Evolutionary conservation across 2,329 filamentous ascomycete species (phyloP), one percentile per base, ranked within the genome.

Genomic region (Alternaria hordeiaustralica): DNA sequence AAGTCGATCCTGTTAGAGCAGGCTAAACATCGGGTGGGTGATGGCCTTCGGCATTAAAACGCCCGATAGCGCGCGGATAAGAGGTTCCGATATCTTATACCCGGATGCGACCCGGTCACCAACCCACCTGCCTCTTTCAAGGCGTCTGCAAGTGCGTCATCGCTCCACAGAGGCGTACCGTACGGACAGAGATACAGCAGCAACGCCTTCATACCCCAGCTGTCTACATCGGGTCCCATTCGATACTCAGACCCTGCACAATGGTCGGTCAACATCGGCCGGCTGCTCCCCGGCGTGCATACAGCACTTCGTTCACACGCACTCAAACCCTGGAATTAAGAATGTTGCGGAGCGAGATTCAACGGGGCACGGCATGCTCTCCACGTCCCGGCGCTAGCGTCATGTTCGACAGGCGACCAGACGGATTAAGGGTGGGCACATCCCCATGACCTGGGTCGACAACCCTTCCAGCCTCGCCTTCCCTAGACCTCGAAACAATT

Each of bases 301-400:
- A 33, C 28, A 55, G 7, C 26, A 46, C 36, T 44, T 18, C 43
- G 21, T 33, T 55, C 26, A 18, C 18, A 46, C 26, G 15, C 47
- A 7, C n/a, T n/a, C 51, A 45, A 13, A 30, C n/a, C 18, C 57
- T 60, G 41, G 41, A 21, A 20, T 44, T 55, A 44, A 60, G 26
- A 15, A 41, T 20, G 28, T 26, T 41, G 55, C 9, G 54, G 58
- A 55, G 28, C 28, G 25, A 23, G 51, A 57, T 43, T 6, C 26
- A 43, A 26, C 25, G 51, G 25, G 26, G 30, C 25, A 49, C 45
- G 45, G 44, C 58, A 36, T 55, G 26, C 50, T 60, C 20, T 56
- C 49, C 49, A 63, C 46, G 30, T 60, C 30, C 46, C 55, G 23
- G 63, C 46, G 44, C 36, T 65, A 65, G 60, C 60, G 49, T 33